Conservation (phyloP, 768 basidiomycete species). For the Russula emetica region DNA sequence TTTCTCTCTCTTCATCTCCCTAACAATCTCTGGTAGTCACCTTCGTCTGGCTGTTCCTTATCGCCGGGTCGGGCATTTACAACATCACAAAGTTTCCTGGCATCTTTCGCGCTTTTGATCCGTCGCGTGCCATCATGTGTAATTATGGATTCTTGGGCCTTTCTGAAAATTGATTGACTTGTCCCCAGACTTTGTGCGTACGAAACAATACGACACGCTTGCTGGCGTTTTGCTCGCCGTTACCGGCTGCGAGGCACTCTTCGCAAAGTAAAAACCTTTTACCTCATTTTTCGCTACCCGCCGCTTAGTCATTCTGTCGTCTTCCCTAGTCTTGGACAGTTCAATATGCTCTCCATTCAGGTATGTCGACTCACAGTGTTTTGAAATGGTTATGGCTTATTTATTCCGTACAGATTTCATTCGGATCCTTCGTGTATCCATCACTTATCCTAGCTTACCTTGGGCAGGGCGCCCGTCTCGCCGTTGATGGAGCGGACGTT, state of each 20-base stretch:
- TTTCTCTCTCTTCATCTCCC: not conserved
- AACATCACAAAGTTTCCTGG: slow-evolving; percentile 53
- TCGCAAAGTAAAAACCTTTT: slow-evolving; percentile 48
- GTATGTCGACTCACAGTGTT: slow-evolving; percentile 31
- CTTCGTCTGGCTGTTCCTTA: slow-evolving; percentile 51
- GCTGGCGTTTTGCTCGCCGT: slow-evolving; percentile 60
- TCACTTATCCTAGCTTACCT: slow-evolving; percentile 61
- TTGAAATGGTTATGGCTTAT: not conserved
- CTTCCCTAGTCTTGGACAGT: slow-evolving; percentile 54
- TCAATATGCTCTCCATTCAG: slow-evolving; percentile 57
- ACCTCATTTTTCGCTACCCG: not conserved
- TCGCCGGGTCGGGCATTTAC: slow-evolving; percentile 51
- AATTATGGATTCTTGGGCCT: slow-evolving; percentile 8
- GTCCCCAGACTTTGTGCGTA: slow-evolving; percentile 57
- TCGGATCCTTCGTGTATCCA: slow-evolving; percentile 52
- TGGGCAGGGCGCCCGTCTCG: slow-evolving; percentile 64
- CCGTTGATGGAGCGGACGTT: slow-evolving; percentile 46
- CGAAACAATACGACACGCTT: slow-evolving; percentile 54
- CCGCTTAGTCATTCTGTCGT: not conserved
- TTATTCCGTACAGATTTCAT: slow-evolving; percentile 41
- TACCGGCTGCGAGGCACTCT: slow-evolving; percentile 68
- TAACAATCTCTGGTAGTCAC: slow-evolving; percentile 39
- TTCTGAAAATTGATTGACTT: slow-evolving; percentile 4
- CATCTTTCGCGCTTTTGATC: slow-evolving; percentile 64
- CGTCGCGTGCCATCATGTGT: slow-evolving; percentile 61